Conservation (phyloP, 2,329 filamentous ascomycete genomes). For the Sporothrix brasiliensis region DNA sequence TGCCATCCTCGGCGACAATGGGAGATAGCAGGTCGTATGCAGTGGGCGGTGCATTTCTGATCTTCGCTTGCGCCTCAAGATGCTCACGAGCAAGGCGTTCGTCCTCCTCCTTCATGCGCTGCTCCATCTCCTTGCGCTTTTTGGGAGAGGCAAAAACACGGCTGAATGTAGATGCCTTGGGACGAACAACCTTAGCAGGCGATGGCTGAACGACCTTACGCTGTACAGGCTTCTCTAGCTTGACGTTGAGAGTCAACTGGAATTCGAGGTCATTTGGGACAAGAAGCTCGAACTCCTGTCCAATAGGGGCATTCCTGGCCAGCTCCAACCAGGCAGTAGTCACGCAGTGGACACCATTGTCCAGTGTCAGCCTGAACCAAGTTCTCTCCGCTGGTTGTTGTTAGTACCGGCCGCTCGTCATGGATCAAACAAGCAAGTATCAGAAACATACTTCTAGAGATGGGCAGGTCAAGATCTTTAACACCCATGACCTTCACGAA, state of each 20-base stretch:
- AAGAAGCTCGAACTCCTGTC: conserved; percentile 96
- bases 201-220: conserved; percentile 51
- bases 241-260: conserved; percentile 94
- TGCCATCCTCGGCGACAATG: conserved; percentile 85
- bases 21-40: conserved; percentile 87
- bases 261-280: conserved; percentile 98
- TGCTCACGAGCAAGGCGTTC: conserved; percentile 68
- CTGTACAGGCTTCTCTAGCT: conserved; percentile 75
- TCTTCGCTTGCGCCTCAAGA: conserved; percentile 64
- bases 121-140: conserved; percentile 93
- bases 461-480: conserved; percentile 88
- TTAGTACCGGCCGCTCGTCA: conserved; percentile 23
- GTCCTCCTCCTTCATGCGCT: conserved; percentile 79
- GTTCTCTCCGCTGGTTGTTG: conserved; percentile 72
- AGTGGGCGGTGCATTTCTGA: conserved; percentile 66
- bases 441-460: conserved; percentile 77
- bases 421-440: not conserved
- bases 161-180: conserved; percentile 87
- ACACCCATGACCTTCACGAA: conserved; percentile 99
- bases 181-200: conserved; percentile 65
- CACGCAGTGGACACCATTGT: conserved; percentile 96
- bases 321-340: conserved; percentile 95
- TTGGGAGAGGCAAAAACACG: conserved; percentile 92
- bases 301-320: conserved; percentile 88
- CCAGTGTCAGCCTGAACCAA: conserved; percentile 95